Base-by-base conservation (phyloP, 192 early-diverging fungal genomes). In the Coemansia reversa region DNA sequence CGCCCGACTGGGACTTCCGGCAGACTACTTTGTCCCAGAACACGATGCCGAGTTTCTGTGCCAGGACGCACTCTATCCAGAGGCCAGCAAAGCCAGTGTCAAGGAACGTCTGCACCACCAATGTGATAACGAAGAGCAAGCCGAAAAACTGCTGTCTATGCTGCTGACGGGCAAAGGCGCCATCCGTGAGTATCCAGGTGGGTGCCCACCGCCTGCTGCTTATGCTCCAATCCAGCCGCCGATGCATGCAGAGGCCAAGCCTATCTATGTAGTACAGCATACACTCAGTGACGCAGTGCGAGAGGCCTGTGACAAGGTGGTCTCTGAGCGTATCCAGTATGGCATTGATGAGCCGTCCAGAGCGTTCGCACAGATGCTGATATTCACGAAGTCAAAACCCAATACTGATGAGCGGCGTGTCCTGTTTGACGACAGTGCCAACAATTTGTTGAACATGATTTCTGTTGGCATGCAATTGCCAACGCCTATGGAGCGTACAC, bases 361-460 rank as follows among this genome's bases (percentile, higher is more conserved):
- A 0, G 72, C 61, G 0, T 48, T 45, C 32, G 54, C 45, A 0
- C 64, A 67, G 45, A 14, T 74, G 7, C 65, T 62, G 1, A 28
- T 67, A 0, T 67, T 64, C 23, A 67, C 63, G 0, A 30, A 39
- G 12, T 2, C 72, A 1, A 74, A 74, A 42, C 72, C 60, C 0
- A 60, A 53, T 25, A 74, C 65, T 0, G 30, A 18, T 0, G 53
- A 58, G 55, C 45, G 47, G 11, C 35, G 57, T 5, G 66, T 74
- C 4, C 32, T 74, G 1, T 65, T 74, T 32, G 65, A 64, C 30
- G 72, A 74, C 12, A 55, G 49, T 3, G n/a, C n/a, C n/a, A n/a
- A 66, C 35, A 74, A 62, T 24, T 54, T 45, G 0, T 14, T 74
- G 19, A 74, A 74, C 29, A 74, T 74, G 72, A 1, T 51, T 14